Conservation (phyloP, 441 rosid genomes). For the California macrophylla region DNA sequence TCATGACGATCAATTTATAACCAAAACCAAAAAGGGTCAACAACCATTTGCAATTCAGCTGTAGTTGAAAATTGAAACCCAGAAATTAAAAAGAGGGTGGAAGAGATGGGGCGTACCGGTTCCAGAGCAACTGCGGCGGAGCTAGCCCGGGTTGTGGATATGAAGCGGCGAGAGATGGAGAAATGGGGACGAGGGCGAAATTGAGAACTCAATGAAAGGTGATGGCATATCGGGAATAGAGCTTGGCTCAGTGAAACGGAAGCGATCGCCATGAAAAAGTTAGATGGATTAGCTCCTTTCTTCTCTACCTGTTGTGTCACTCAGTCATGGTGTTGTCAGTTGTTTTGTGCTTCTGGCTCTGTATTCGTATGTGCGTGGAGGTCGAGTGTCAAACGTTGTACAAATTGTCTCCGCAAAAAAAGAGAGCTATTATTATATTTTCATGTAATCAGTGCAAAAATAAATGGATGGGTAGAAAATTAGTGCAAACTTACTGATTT, state of each 20-base stretch:
- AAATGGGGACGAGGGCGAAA: constrained; percentile 30
- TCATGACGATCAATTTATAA: not conserved
- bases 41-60: not conserved
- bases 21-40: too few species aligned
- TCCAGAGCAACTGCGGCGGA: constrained; percentile 31
- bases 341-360: too few species aligned
- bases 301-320: too few species aligned
- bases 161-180: constrained; percentile 26
- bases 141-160: constrained; percentile 27
- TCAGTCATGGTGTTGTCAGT: too few species aligned
- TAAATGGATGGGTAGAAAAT: too few species aligned
- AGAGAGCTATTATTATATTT: too few species aligned
- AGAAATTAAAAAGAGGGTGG: not conserved
- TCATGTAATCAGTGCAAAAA: too few species aligned
- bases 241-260: constrained; percentile 36
- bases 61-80: not conserved
- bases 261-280: constrained; percentile 37
- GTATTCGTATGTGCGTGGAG: too few species aligned
- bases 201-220: constrained; percentile 24
- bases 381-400: too few species aligned
- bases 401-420: too few species aligned
- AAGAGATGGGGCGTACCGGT: constrained; percentile 22
- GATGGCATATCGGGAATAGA: constrained; percentile 28
- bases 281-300: not conserved
- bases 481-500: too few species aligned